Conservation (phyloP, 2,329 filamentous ascomycete species). For the Ophiostoma populinum region DNA sequence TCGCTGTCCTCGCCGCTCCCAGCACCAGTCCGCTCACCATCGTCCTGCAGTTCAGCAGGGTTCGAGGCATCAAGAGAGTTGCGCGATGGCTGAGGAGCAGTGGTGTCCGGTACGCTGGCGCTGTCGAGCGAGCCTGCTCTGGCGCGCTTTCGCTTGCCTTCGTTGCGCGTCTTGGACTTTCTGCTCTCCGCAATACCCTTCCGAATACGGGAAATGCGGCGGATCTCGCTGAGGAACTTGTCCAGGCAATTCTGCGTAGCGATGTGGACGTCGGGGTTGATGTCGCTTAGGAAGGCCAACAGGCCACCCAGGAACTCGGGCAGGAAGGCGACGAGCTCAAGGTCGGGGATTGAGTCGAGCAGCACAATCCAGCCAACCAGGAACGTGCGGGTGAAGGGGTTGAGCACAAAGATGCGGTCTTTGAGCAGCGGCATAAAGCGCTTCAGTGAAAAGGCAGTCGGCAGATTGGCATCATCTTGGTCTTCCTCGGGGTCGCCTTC, state of each 20-base stretch:
- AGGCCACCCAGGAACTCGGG: conserved; percentile 83
- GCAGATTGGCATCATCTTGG: conserved; percentile 33
- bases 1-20: conserved; percentile 69
- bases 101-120: conserved; percentile 39
- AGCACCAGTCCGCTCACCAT: conserved; percentile 36
- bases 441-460: conserved; percentile 80
- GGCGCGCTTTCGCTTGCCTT: conserved; percentile 45
- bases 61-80: background rate
- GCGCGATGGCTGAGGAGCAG: conserved; percentile 14
- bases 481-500: conserved; percentile 22
- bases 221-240: conserved; percentile 83
- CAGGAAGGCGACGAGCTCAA: conserved; percentile 83
- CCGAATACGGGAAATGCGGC: conserved; percentile 81
- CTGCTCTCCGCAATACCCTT: conserved; percentile 80
- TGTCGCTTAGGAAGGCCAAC: conserved; percentile 80
- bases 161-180: conserved; percentile 39
- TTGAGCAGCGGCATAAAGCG: conserved; percentile 86
- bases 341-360: conserved; percentile 87
- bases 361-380: conserved; percentile 91
- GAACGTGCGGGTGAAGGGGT: conserved; percentile 88
- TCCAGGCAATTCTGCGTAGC: conserved; percentile 80
- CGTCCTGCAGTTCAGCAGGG: conserved; percentile 17
- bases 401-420: conserved; percentile 85
- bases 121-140: conserved; percentile 49
- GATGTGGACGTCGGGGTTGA: conserved; percentile 85